Conservation (phyloP, 345 rosid genomes). For the Orychophragmus violaceus region DNA sequence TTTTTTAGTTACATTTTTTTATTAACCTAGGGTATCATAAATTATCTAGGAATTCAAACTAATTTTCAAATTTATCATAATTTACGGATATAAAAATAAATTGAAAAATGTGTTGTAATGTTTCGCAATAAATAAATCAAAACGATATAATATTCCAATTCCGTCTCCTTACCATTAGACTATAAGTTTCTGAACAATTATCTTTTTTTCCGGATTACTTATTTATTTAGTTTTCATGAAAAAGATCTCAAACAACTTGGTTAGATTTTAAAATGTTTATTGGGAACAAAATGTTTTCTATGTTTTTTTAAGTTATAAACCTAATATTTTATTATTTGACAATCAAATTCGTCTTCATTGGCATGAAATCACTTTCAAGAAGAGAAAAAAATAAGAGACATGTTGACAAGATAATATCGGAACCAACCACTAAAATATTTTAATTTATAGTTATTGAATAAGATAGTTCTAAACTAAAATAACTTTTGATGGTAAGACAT, state of each 20-base stretch:
- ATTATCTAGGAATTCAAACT: too few relatives aligned
- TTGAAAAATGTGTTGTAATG: too few relatives aligned
- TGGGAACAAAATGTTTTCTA: background rate
- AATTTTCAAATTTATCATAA: too few relatives aligned
- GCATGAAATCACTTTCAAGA: background rate
- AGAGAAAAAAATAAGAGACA: too few relatives aligned
- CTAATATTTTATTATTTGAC: background rate
- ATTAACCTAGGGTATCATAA: too few relatives aligned
- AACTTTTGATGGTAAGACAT: background rate
- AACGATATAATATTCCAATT: too few relatives aligned
- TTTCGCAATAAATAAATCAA: too few relatives aligned
- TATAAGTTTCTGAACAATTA: too few relatives aligned
- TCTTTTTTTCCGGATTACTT: slow-evolving; percentile 3
- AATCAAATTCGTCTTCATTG: background rate
- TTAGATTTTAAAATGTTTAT: background rate
- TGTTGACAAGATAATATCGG: background rate
- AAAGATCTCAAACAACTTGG: slow-evolving; percentile 14
- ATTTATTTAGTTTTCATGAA: background rate
- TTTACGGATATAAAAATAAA: too few relatives aligned
- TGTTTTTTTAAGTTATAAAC: background rate
- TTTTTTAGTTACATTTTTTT: too few relatives aligned
- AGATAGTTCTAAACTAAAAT: too few relatives aligned
- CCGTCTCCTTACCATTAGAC: too few relatives aligned
- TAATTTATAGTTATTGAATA: background rate
- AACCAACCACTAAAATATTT: background rate